These are phyloP conservation scores for Podosphaera aphanis DNA, from an alignment of 2,329 filamentous ascomycete species.

Conservation along the genomic window DNA sequence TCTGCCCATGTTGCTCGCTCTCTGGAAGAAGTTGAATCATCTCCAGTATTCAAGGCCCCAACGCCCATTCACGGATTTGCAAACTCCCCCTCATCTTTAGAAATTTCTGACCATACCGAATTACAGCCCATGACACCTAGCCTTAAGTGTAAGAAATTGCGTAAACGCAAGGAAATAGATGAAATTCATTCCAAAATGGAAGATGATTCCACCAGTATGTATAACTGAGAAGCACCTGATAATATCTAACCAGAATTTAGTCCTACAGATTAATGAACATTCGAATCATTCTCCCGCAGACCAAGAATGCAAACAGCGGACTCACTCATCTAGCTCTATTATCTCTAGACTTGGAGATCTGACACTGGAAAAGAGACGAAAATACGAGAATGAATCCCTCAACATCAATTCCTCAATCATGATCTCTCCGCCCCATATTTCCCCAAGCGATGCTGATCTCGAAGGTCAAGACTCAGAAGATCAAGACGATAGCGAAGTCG, in stretches of 20 bases:
- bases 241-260: neutral
- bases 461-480: neutral
- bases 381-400: neutral
- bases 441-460: neutral
- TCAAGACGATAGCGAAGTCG: too few species aligned
- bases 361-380: neutral
- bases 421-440: neutral
- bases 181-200: neutral
- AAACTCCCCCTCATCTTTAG: slow-evolving; percentile 2
- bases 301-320: neutral
- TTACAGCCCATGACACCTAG: slow-evolving; percentile 5
- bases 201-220: neutral
- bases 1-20: slow-evolving; percentile 2
- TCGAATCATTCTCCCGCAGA: neutral
- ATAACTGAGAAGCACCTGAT: neutral
- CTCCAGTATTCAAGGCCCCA: slow-evolving; percentile 8
- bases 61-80: neutral
- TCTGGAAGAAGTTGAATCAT: slow-evolving; percentile 5
- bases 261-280: neutral
- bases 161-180: neutral
- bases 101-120: slow-evolving; percentile 2
- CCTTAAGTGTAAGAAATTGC: neutral
- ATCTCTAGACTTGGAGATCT: neutral
- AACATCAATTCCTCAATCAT: neutral
- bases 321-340: neutral